Evolutionary conservation across 2,329 filamentous ascomycete genomes (phyloP), one percentile per base, ranked within the genome.

Genomic region (Cryphonectria naterciae): DNA sequence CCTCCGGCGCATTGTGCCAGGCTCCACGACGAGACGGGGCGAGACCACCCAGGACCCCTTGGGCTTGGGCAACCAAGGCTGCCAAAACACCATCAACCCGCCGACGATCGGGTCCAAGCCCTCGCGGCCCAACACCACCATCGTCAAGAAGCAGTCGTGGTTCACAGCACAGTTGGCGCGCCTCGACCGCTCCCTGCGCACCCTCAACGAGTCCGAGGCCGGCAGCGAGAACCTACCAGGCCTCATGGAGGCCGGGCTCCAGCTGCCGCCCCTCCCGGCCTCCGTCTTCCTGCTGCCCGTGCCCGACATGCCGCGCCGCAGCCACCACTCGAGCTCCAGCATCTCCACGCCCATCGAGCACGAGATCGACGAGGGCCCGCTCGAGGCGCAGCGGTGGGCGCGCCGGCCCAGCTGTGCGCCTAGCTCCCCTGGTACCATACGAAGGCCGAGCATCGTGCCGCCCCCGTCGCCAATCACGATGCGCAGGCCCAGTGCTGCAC

Each of bases 1-100:
- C 2, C 28, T 75, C 17, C 67, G 63, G 32, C 74, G 78, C 5
- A 75, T 80, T 52, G 76, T 81, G 8, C 56, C 41, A 73, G 65
- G 67, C 2, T 37, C 68, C 11, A 25, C 70, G 46, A 37, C 68
- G 39, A 43, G 46, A 4, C 52, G 46, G 15, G 41, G 46, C 61
- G 52, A 56, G 11, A 63, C 39, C 4, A 63, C 43, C 17, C 52
- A 63, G 54, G 70, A 62, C 37, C 69, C 61, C 1, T 19, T 65
- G 10, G 56, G 61, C 61, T 22, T 41, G 39, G 39, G 61, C 35
- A 39, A n/a, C n/a, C 13, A 11, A 4, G 37, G 37, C n/a, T 64
- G 46, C 41, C 43, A 32, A 8, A 52, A 68, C 25, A 41, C 54
- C 65, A 49, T 65, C 61, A 58, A 58, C 65, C 68, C 66, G 54